These are phyloP conservation scores for Kregervanrija fluxuum DNA, from an alignment of 805 yeast genomes.

Conservation along the genomic window DNA sequence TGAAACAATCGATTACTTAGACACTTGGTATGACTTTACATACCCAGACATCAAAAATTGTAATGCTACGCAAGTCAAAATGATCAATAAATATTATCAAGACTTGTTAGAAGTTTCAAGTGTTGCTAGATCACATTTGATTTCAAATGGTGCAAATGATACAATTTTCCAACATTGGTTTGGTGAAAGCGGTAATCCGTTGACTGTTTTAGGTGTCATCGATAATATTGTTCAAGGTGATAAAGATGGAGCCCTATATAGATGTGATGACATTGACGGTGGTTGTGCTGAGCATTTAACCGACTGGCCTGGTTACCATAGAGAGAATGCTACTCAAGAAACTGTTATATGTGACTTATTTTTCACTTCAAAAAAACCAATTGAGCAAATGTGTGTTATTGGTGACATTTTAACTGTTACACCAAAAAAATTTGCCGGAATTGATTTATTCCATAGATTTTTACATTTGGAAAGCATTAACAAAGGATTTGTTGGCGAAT, in stretches of 20 bases:
- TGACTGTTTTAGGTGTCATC: constrained; percentile 30
- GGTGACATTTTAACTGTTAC: constrained; percentile 27
- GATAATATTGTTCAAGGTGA: constrained; percentile 28
- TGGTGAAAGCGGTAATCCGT: constrained; percentile 28
- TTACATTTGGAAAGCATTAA: constrained; percentile 30
- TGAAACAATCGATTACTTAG: background rate
- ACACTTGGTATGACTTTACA: constrained; percentile 7
- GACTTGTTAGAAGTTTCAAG: constrained; percentile 28
- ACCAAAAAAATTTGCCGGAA: constrained; percentile 28
- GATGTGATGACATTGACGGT: constrained; percentile 36
- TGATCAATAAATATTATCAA: constrained; percentile 22
- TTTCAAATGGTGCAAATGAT: constrained; percentile 28
- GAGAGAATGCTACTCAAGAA: constrained; percentile 30
- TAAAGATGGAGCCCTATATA: constrained; percentile 27
- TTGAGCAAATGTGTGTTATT: constrained; percentile 28
- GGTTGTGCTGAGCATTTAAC: constrained; percentile 24
- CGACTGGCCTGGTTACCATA: constrained; percentile 35
- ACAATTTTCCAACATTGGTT: constrained; percentile 30
- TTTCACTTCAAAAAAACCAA: constrained; percentile 26
- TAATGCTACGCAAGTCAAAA: constrained; percentile 13
- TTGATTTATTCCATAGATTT: constrained; percentile 32
- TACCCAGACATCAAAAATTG: constrained; percentile 10
- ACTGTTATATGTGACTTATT: constrained; percentile 35
- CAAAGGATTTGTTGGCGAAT: constrained; percentile 29
- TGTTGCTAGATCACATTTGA: constrained; percentile 30